These are phyloP conservation scores for Bertia moriformis DNA, from an alignment of 2,329 filamentous ascomycete species.

Conservation along the genomic window DNA sequence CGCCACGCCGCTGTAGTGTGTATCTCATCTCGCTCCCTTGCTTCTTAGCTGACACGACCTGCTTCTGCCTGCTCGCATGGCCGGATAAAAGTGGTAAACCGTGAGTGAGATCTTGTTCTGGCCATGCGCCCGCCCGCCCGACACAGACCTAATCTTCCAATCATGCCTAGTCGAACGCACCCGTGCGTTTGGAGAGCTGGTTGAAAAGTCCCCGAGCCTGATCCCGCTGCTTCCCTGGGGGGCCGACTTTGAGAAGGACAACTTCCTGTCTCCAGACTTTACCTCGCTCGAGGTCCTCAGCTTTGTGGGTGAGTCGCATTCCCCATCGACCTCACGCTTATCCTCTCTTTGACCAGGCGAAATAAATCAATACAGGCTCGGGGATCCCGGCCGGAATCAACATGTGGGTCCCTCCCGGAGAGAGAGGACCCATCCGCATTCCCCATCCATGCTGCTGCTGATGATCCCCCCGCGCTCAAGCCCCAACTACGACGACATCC, in stretches of 20 bases:
- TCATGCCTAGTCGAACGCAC: conserved; percentile 56
- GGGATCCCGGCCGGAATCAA: conserved; percentile 58
- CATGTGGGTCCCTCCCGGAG: conserved; percentile 30
- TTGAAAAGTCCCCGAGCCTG: conserved; percentile 64
- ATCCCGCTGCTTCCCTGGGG: conserved; percentile 85
- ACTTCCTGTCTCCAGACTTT: conserved; percentile 88
- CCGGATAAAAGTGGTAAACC: conserved; percentile 41
- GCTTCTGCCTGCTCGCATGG: conserved; percentile 16
- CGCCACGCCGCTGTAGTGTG: background rate
- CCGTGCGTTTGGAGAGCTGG: conserved; percentile 70
- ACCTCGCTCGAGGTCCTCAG: conserved; percentile 84
- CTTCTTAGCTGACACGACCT: conserved; percentile 10
- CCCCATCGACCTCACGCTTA: conserved; percentile 8
- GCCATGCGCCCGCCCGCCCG: conserved; percentile 33
- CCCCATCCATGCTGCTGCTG: no score
- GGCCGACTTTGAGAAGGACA: conserved; percentile 85
- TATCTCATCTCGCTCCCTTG: conserved; percentile 7
- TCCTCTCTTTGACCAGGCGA: conserved; percentile 2
- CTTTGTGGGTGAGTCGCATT: no score
- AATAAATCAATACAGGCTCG: conserved; percentile 27
- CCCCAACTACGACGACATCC: conserved; percentile 61
- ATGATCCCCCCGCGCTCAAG: conserved; percentile 10
- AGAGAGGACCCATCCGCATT: no score
- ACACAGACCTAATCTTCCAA: conserved; percentile 44
- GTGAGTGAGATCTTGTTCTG: conserved; percentile 9